phyloP scores from a whole-genome alignment of 176 grass and related monocot genomes.

The Phragmites australis region DNA sequence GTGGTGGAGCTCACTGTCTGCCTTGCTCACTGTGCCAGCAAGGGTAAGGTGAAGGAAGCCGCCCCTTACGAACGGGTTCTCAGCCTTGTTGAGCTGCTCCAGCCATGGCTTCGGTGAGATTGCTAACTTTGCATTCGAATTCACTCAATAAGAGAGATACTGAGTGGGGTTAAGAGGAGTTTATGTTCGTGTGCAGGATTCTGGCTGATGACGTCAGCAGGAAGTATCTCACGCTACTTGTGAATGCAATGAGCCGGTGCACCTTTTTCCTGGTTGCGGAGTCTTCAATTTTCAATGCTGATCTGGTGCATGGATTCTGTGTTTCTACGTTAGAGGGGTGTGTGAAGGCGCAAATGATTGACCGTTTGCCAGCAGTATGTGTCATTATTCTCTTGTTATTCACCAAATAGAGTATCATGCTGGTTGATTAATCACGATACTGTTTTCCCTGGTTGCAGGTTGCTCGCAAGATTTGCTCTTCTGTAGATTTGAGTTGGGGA shows the following conservation, averaged over 20 bases:
- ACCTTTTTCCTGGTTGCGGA: constrained; percentile 52
- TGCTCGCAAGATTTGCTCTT: constrained; percentile 61
- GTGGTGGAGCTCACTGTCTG: constrained; percentile 54
- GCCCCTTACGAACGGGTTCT: constrained; percentile 55
- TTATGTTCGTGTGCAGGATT: constrained; percentile 49
- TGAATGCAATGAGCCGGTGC: constrained; percentile 61
- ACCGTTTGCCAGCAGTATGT: constrained; percentile 59
- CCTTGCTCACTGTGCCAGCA: constrained; percentile 62
- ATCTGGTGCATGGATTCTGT: constrained; percentile 53
- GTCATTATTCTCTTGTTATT: not conserved
- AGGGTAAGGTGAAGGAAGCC: constrained; percentile 49
- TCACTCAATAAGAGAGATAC: not conserved
- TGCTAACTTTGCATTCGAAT: not conserved
- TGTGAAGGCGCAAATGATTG: constrained; percentile 36
- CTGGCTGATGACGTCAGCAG: constrained; percentile 41
- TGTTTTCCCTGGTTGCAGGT: constrained; percentile 48
- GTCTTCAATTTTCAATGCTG: constrained; percentile 30
- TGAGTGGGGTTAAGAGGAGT: not conserved
- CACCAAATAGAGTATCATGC: constrained; percentile 21
- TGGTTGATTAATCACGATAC: constrained; percentile 11
- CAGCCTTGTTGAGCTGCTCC: constrained; percentile 51
- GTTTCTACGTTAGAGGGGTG: constrained; percentile 37
- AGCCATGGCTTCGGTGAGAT: constrained; percentile 73
- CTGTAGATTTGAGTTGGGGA: constrained; percentile 55
- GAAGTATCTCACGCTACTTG: constrained; percentile 52